Conservation (phyloP, 2,329 filamentous ascomycete genomes). For the Alternaria sp. region DNA sequence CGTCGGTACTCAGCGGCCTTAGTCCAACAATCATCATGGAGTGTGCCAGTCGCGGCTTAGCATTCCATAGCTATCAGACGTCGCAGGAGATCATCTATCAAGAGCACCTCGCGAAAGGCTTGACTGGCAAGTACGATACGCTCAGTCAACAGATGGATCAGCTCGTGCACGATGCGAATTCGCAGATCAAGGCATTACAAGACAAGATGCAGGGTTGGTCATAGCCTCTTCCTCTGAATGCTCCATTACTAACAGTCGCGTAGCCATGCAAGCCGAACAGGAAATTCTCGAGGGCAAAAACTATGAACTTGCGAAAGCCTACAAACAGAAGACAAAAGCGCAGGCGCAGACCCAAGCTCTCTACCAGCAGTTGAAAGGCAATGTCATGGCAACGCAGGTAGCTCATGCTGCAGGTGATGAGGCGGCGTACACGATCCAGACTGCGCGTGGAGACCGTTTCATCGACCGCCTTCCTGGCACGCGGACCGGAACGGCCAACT, state of each 20-base stretch:
- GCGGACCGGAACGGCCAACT: constrained; percentile 30
- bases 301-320: constrained; percentile 70
- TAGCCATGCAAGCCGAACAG: constrained; percentile 67
- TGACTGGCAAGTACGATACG: constrained; percentile 73
- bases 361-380: constrained; percentile 63
- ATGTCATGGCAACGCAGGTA: constrained; percentile 61
- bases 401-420: constrained; percentile 61
- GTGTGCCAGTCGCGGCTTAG: constrained; percentile 77
- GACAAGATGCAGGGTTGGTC: constrained; percentile 66
- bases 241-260: background rate
- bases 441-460: constrained; percentile 36
- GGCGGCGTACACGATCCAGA: constrained; percentile 39
- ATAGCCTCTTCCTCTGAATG: background rate
- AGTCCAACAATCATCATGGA: constrained; percentile 85
- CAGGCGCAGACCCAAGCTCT: constrained; percentile 70
- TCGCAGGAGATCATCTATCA: constrained; percentile 86
- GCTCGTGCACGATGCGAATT: constrained; percentile 75
- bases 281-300: constrained; percentile 72
- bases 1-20: constrained; percentile 81
- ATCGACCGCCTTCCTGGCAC: constrained; percentile 40
- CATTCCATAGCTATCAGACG: constrained; percentile 87
- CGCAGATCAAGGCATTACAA: constrained; percentile 71
- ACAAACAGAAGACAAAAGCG: constrained; percentile 73
- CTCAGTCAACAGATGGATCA: constrained; percentile 74
- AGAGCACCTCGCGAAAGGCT: constrained; percentile 72